Conservation (phyloP, 2,329 filamentous ascomycete species). For the Penicillium expansum region DNA sequence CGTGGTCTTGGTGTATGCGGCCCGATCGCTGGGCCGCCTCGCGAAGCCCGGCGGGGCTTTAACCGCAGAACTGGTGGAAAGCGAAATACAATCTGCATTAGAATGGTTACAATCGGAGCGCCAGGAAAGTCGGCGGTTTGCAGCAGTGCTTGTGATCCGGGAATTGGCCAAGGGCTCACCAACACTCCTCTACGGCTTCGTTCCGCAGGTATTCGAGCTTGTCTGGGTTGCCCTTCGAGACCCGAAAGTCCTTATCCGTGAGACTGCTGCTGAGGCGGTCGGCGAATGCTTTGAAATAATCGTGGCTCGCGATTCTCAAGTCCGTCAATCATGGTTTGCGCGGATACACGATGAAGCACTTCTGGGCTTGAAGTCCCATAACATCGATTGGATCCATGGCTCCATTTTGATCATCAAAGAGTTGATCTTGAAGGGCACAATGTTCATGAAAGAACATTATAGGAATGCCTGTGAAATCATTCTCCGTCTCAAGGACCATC, state of each 20-base stretch:
- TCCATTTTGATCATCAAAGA: constrained; percentile 91
- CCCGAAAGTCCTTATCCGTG: constrained; percentile 83
- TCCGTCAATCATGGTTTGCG: constrained; percentile 83
- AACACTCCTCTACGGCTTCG: constrained; percentile 92
- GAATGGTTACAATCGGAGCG: constrained; percentile 97
- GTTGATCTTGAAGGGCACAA: constrained; percentile 87
- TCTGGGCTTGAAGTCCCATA: constrained; percentile 72
- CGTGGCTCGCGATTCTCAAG: constrained; percentile 81
- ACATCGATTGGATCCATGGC: constrained; percentile 87
- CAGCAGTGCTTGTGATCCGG: constrained; percentile 83
- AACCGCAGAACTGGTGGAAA: constrained; percentile 93
- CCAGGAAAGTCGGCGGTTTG: constrained; percentile 88
- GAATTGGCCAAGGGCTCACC: constrained; percentile 91
- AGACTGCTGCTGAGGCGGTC: constrained; percentile 87
- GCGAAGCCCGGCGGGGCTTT: constrained; percentile 89
- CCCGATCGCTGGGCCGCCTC: constrained; percentile 82
- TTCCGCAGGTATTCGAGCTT: constrained; percentile 90
- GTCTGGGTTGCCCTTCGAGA: constrained; percentile 95
- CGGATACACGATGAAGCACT: constrained; percentile 87
- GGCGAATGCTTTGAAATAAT: constrained; percentile 96
- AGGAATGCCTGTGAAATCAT: constrained; percentile 90
- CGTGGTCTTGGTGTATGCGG: constrained; percentile 84
- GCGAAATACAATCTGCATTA: constrained; percentile 91
- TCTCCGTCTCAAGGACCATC: constrained; percentile 86
- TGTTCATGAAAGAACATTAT: constrained; percentile 99